A percentile compares a stretch with the other conserved stretches of the same genome.
phyloP scores from a whole-genome alignment of 352 stramenopile species.

The Phytopythium mirpurense region DNA sequence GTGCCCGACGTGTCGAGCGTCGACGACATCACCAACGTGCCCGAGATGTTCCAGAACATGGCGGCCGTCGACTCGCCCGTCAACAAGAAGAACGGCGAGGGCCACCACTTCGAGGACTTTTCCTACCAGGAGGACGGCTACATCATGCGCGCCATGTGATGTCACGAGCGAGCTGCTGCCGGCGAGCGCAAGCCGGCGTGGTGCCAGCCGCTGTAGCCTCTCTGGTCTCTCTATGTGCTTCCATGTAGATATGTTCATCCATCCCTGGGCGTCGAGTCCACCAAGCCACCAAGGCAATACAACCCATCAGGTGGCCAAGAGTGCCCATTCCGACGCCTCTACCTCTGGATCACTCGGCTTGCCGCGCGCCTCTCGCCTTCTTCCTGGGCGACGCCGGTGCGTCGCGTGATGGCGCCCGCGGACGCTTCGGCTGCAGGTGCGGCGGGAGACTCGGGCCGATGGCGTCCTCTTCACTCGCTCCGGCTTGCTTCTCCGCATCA shows the following conservation, averaged over 20 bases:
- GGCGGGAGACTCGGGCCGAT: slow-evolving; percentile 27
- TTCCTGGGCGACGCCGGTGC: background rate
- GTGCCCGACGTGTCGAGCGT: slow-evolving; percentile 72
- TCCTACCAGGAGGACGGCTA: slow-evolving; percentile 83
- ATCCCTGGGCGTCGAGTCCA: no score
- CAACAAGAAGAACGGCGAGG: slow-evolving; percentile 81
- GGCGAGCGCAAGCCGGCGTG: no score
- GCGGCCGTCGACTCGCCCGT: slow-evolving; percentile 82
- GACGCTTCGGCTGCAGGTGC: slow-evolving; percentile 16
- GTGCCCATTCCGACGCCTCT: no score
- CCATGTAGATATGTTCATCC: background rate
- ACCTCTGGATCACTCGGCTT: no score
- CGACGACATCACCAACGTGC: slow-evolving; percentile 86
- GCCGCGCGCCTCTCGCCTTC: background rate
- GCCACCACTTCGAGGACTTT: slow-evolving; percentile 88
- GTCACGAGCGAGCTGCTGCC: background rate
- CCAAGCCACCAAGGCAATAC: background rate
- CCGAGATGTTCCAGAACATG: slow-evolving; percentile 90
- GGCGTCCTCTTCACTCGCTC: slow-evolving; percentile 2
- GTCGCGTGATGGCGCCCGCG: slow-evolving; percentile 2
- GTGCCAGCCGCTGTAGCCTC: no score
- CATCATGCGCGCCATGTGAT: slow-evolving; percentile 26
- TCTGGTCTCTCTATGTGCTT: background rate
- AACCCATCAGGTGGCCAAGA: no score
- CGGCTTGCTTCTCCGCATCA: background rate